These are phyloP conservation scores for Phtheirospermum japonicum DNA, from an alignment of 257 asterid species.

Conservation along the genomic window DNA sequence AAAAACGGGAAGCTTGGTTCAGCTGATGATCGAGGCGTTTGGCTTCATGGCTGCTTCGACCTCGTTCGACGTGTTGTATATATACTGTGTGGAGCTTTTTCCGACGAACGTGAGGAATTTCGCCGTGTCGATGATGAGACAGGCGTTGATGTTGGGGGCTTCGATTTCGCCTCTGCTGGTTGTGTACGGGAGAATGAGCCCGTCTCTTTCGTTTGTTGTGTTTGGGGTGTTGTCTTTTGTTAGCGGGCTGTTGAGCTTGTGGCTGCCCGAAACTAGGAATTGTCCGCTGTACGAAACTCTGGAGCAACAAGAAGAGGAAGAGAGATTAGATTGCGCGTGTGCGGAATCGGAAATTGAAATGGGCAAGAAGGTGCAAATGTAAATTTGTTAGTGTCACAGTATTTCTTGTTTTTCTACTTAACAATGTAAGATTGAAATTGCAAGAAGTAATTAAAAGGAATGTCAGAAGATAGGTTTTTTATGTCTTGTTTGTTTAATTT, in stretches of 20 bases:
- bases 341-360: constrained; percentile 31
- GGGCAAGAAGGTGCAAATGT: constrained; percentile 27
- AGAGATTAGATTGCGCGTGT: constrained; percentile 19
- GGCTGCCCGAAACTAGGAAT: constrained; percentile 56
- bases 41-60: constrained; percentile 55
- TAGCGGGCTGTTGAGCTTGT: constrained; percentile 43
- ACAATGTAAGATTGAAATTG: constrained; percentile 7
- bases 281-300: constrained; percentile 48
- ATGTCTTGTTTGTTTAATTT: too few species aligned
- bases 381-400: constrained; percentile 6
- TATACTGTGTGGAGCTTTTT: constrained; percentile 55
- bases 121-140: constrained; percentile 52
- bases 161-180: constrained; percentile 50
- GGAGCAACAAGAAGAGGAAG: constrained; percentile 52
- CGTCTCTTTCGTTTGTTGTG: constrained; percentile 39
- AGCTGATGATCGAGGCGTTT: constrained; percentile 39
- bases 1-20: constrained; percentile 39
- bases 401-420: background rate
- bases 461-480: background rate
- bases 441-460: background rate
- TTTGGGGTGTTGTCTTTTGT: constrained; percentile 41
- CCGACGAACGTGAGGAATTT: constrained; percentile 49
- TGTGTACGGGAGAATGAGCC: constrained; percentile 45
- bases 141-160: constrained; percentile 51
- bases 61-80: constrained; percentile 49